phyloP scores from a whole-genome alignment of 306 rosid species.

The Quercus engelmannii region DNA sequence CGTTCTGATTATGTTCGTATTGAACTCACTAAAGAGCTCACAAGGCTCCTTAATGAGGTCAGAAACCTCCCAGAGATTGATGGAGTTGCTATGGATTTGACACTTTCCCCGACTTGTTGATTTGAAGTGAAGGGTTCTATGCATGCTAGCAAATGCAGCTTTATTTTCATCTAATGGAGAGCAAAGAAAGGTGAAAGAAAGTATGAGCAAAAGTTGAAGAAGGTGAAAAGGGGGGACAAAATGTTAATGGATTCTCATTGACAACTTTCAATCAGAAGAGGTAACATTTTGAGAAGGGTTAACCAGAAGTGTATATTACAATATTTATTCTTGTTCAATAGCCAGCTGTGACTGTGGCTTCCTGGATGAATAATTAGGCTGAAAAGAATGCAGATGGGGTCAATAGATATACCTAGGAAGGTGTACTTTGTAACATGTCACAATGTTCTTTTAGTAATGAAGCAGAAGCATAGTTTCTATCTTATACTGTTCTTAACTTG shows the following conservation, averaged over 20 bases:
- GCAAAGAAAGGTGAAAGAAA: neutral
- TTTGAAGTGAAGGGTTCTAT: constrained; percentile 21
- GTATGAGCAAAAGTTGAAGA: neutral
- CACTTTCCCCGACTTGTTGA: constrained; percentile 57
- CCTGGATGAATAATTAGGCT: constrained; percentile 9
- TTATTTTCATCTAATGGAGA: neutral
- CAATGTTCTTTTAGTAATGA: neutral
- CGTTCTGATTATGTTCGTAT: constrained; percentile 67
- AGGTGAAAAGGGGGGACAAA: neutral
- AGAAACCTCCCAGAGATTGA: constrained; percentile 76
- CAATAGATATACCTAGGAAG: constrained; percentile 7
- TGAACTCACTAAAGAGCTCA: constrained; percentile 66
- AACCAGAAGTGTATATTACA: constrained; percentile 6
- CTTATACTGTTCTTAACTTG: neutral
- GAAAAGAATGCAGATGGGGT: constrained; percentile 17
- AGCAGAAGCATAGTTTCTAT: neutral
- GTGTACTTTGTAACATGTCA: neutral
- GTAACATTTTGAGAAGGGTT: neutral
- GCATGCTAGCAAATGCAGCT: constrained; percentile 18
- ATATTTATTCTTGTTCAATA: constrained; percentile 7
- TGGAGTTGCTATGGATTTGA: constrained; percentile 61
- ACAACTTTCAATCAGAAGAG: neutral
- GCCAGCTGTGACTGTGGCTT: constrained; percentile 6
- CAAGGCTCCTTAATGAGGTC: constrained; percentile 74
- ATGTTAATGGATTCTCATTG: neutral